Conservation (phyloP, 352 stramenopile species). For the Achlya hypogyna region DNA sequence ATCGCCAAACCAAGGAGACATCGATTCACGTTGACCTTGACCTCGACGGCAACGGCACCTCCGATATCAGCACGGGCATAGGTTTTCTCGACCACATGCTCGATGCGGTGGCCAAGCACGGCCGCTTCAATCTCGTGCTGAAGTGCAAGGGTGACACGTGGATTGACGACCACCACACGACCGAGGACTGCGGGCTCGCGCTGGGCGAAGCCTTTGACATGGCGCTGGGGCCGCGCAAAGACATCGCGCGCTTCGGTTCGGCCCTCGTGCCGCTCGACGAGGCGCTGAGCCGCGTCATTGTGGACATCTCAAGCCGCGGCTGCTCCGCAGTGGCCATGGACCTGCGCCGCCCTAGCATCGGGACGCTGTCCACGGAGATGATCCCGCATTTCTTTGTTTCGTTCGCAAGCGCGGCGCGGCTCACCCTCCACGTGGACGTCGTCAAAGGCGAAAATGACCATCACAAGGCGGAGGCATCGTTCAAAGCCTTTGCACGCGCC, state of each 20-base stretch:
- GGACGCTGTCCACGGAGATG: constrained; percentile 91
- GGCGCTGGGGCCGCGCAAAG: constrained; percentile 81
- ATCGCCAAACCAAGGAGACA: constrained; percentile 91
- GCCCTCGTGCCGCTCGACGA: constrained; percentile 87
- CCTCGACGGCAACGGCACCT: constrained; percentile 84
- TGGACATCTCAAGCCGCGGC: constrained; percentile 92
- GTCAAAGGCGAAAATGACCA: constrained; percentile 88
- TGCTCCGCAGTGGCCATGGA: constrained; percentile 86
- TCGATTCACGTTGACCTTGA: constrained; percentile 82
- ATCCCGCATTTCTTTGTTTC: constrained; percentile 92
- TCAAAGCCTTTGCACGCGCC: constrained; percentile 87
- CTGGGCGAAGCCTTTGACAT: constrained; percentile 89
- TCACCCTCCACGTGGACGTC: constrained; percentile 91
- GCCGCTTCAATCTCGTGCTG: constrained; percentile 83
- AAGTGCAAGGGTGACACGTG: constrained; percentile 89
- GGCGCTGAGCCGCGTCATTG: constrained; percentile 82
- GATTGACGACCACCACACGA: constrained; percentile 96
- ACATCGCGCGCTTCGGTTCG: constrained; percentile 85
- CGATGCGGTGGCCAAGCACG: constrained; percentile 82
- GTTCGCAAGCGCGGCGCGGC: constrained; percentile 84
- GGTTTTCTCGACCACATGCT: constrained; percentile 91
- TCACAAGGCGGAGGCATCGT: constrained; percentile 86
- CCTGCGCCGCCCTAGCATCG: constrained; percentile 73
- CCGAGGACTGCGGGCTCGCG: constrained; percentile 91
- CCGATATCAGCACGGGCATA: constrained; percentile 83